Evolutionary conservation across 495 filamentous ascomycete genomes (phyloP).

Genomic region (Mytilinidion resinicola): DNA sequence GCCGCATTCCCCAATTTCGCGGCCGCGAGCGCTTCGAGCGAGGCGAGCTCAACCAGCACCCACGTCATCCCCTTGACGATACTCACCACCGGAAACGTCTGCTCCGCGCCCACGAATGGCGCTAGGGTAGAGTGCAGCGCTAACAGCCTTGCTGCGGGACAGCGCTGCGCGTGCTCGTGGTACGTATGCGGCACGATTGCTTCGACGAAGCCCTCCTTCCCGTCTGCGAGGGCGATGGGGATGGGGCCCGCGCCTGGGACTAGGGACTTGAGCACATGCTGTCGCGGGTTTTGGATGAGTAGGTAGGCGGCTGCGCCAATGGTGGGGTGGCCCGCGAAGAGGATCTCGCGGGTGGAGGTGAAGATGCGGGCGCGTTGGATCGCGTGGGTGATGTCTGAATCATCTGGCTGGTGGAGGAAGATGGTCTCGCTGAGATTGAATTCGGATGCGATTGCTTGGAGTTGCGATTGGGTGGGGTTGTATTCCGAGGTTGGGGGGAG

Average conservation of each 20-base stretch:
- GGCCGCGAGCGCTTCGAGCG: conserved; percentile 40
- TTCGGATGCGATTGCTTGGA: conserved; percentile 63
- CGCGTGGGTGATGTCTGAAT: conserved; percentile 1
- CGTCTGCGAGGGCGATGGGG: not conserved
- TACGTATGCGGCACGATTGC: conserved; percentile 60
- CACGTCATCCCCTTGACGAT: conserved; percentile 68
- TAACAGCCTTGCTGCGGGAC: too few relatives aligned
- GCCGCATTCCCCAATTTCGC: conserved; percentile 22
- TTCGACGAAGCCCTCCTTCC: conserved; percentile 28
- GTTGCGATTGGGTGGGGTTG: conserved; percentile 44
- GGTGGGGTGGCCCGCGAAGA: conserved; percentile 75
- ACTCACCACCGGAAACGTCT: conserved; percentile 47
- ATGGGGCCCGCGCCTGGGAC: conserved; percentile 10
- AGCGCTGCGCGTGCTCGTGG: conserved; percentile 49
- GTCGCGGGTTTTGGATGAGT: not conserved
- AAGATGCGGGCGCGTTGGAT: conserved; percentile 61
- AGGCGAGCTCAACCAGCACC: conserved; percentile 46
- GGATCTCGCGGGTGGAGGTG: conserved; percentile 53
- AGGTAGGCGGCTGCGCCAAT: conserved; percentile 60
- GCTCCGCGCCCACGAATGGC: conserved; percentile 18
- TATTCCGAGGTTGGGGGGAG: conserved; percentile 37
- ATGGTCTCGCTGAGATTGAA: conserved; percentile 85
- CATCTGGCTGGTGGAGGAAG: conserved; percentile 54
- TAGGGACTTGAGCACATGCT: conserved; percentile 1
- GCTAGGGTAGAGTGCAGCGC: conserved; percentile 19